Evolutionary conservation across 2,329 filamentous ascomycete genomes (phyloP), one percentile per base, ranked within the genome.

Genomic region (Pseudopithomyces chartarum): DNA sequence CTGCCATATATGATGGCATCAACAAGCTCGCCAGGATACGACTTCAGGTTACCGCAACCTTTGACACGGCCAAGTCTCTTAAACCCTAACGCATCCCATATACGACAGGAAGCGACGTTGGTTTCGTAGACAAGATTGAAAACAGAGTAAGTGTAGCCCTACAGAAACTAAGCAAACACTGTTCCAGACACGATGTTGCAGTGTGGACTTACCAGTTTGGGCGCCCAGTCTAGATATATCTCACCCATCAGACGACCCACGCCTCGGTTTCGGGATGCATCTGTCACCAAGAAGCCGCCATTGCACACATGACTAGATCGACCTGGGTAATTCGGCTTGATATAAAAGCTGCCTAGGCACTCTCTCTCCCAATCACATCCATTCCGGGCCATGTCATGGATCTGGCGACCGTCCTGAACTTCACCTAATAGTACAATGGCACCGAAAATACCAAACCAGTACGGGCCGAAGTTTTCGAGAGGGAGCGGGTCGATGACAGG

Each of bases 101-200:
- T 92, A 61, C 90, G 88, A 74, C 92, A 93, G 32, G 90, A 94
- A 1, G 90, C 92, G 22, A 95, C 89, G 76, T 96, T 96, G 62
- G 90, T 96, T 81, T 96, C 92, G 79, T 96, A 96, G 6, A 96
- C 92, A 48, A 96, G 85, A 76, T 96, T 96, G 83, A 97, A 97
- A 60, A 97, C 91, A 39, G 90, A 93, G 80, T 96, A 96, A 1
- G 89, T 90, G 78, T 96, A 97, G 46, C 92, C 91, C 84, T 86
- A 38, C 12, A 6, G 3, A 29, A 40, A 47, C 69, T 43, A 67
- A 59, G 17, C 43, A 17, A 38, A 12, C 22, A 34, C 13, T 29
- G 33, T 10, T 40, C 29, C 12, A 32, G 12, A 15, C 5, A 34
- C 22, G 26, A 10, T 26, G 33, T 23, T 36, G 17, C 39, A 39